Evolutionary conservation across 2,329 filamentous ascomycete species (phyloP).

Genomic region (Pyrenophora seminiperda): DNA sequence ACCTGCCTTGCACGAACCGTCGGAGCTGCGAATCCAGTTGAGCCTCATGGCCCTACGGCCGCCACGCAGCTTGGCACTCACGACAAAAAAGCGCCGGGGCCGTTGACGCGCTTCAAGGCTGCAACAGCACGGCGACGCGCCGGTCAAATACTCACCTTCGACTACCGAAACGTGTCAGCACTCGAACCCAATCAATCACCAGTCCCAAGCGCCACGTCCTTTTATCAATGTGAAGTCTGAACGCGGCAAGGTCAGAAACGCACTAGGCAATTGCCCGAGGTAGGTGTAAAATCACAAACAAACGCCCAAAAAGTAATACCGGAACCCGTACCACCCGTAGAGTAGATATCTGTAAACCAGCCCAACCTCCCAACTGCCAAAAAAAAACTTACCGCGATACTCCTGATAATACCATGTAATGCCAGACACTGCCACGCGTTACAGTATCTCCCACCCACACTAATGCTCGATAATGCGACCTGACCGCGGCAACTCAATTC

Average conservation of each 20-base stretch:
- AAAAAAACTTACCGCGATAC: no score
- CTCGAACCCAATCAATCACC: constrained; percentile 4
- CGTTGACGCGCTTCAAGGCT: constrained; percentile 11
- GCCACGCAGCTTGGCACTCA: neutral
- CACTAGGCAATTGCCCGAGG: neutral
- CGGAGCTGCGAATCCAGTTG: constrained; percentile 1
- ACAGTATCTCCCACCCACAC: no score
- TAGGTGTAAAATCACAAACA: neutral
- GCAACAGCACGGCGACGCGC: constrained; percentile 24
- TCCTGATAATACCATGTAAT: no score
- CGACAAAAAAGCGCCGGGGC: constrained; percentile 14
- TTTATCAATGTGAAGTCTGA: constrained; percentile 6
- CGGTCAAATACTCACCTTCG: constrained; percentile 1
- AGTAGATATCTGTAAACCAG: no score
- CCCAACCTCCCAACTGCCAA: neutral
- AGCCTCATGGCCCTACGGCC: neutral
- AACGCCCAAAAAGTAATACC: neutral
- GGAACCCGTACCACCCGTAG: constrained; percentile 5
- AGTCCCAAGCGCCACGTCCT: neutral
- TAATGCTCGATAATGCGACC: neutral
- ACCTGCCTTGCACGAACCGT: neutral
- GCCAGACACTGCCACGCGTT: no score
- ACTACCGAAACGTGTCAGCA: constrained; percentile 7
- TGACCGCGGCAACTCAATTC: neutral
- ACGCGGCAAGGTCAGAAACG: neutral